Evolutionary conservation across 164 flowering plant genomes (phyloP).

Genomic region (Liriodendron chinense): DNA sequence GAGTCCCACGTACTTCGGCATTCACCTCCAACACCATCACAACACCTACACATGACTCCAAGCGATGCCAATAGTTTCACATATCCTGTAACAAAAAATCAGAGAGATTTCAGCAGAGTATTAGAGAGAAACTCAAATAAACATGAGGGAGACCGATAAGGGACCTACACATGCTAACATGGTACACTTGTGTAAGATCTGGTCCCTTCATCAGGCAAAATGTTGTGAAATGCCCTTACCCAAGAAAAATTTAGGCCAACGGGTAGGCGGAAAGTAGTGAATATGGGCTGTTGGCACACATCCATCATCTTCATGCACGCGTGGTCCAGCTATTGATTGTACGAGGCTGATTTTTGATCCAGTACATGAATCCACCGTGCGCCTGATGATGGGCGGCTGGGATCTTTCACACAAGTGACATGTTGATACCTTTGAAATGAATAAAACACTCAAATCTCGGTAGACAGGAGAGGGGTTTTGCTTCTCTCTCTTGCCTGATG

Average conservation of each 20-base stretch:
- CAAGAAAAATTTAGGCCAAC: background rate
- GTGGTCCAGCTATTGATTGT: no score
- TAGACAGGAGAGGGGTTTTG: no score
- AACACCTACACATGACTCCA: conserved; percentile 9
- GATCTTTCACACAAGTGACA: no score
- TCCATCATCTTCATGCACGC: no score
- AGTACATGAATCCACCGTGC: no score
- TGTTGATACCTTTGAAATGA: no score
- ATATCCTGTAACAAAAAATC: background rate
- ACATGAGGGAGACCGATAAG: background rate
- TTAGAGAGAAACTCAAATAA: background rate
- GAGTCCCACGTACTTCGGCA: conserved; percentile 21
- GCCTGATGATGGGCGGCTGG: no score
- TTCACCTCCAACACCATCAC: conserved; percentile 11
- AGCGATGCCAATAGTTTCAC: background rate
- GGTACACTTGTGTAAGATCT: background rate
- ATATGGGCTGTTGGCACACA: no score
- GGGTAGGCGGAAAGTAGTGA: background rate
- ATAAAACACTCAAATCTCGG: no score
- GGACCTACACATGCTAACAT: background rate
- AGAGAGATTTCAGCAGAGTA: background rate
- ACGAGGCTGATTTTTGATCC: no score
- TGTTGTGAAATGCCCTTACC: background rate
- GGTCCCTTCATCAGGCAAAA: background rate
- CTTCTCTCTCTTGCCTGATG: no score